These are phyloP conservation scores for Curvularia sp. DNA, from an alignment of 2,329 filamentous ascomycete species.

Conservation along the genomic window DNA sequence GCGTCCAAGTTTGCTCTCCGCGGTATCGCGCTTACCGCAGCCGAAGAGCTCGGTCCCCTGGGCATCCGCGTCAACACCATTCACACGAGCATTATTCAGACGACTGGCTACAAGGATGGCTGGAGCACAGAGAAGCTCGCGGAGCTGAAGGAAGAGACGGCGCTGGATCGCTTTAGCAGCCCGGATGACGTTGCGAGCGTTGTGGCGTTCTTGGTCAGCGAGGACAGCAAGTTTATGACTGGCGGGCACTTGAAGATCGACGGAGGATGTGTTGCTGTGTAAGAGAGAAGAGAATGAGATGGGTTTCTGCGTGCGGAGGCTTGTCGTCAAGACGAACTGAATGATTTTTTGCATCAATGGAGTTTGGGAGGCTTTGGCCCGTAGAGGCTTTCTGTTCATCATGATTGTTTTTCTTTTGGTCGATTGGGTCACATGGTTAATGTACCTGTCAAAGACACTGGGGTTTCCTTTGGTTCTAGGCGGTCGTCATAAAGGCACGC, in stretches of 20 bases:
- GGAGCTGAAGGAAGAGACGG: slow-evolving; percentile 43
- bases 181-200: slow-evolving; percentile 51
- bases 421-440: not conserved
- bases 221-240: slow-evolving; percentile 52
- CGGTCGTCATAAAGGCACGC: too few species aligned
- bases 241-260: slow-evolving; percentile 48
- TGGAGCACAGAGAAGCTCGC: slow-evolving; percentile 48
- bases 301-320: not conserved
- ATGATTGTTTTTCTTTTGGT: not conserved
- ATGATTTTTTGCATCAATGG: slow-evolving; percentile 29
- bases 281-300: slow-evolving; percentile 15
- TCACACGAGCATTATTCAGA: slow-evolving; percentile 51
- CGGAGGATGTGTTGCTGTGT: slow-evolving; percentile 41
- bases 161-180: slow-evolving; percentile 48
- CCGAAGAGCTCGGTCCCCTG: slow-evolving; percentile 48
- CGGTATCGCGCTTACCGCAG: slow-evolving; percentile 51
- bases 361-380: slow-evolving; percentile 25
- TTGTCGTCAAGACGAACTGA: slow-evolving; percentile 1
- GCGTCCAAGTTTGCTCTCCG: slow-evolving; percentile 50
- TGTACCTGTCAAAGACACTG: not conserved
- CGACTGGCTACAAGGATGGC: slow-evolving; percentile 46
- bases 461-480: not conserved
- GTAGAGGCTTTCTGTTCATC: slow-evolving; percentile 1
- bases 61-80: slow-evolving; percentile 54
- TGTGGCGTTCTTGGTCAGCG: slow-evolving; percentile 50